Evolutionary conservation across 2,329 filamentous ascomycete species (phyloP).

Genomic region (Orbilia quercus): DNA sequence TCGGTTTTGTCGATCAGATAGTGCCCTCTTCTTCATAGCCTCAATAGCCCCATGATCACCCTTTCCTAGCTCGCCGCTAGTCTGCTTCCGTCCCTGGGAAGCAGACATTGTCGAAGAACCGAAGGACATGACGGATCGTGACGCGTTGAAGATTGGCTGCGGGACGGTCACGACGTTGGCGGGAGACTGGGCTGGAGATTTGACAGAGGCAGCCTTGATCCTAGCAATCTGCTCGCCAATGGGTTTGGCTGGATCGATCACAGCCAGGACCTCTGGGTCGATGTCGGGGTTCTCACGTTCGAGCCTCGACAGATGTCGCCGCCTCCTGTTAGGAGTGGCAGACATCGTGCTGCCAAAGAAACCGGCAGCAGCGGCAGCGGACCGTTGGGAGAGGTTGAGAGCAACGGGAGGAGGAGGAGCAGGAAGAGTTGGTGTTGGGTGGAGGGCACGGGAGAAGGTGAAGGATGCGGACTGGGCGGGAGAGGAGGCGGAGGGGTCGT

Average conservation of each 20-base stretch:
- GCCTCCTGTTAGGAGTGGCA: slow-evolving; percentile 1
- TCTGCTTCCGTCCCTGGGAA: slow-evolving; percentile 16
- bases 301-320: slow-evolving; percentile 32
- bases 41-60: slow-evolving; percentile 37
- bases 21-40: slow-evolving; percentile 44
- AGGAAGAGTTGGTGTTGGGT: not conserved
- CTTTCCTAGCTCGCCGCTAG: slow-evolving; percentile 48
- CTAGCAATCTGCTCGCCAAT: slow-evolving; percentile 39
- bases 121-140: slow-evolving; percentile 30
- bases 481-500: not conserved
- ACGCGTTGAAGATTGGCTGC: slow-evolving; percentile 36
- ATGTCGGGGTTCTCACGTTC: slow-evolving; percentile 52
- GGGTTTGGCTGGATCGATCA: slow-evolving; percentile 43
- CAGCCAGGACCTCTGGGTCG: slow-evolving; percentile 37
- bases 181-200: slow-evolving; percentile 10
- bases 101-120: slow-evolving; percentile 28
- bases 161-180: slow-evolving; percentile 10
- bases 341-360: slow-evolving; percentile 31
- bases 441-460: not conserved
- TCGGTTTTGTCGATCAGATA: slow-evolving; percentile 23
- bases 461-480: not conserved
- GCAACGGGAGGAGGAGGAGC: not conserved
- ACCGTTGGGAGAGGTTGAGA: slow-evolving; percentile 15
- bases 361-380: too few relatives aligned
- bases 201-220: slow-evolving; percentile 42